Conservation (phyloP, 2,329 filamentous ascomycete species). For the Colletotrichum scovillei region DNA sequence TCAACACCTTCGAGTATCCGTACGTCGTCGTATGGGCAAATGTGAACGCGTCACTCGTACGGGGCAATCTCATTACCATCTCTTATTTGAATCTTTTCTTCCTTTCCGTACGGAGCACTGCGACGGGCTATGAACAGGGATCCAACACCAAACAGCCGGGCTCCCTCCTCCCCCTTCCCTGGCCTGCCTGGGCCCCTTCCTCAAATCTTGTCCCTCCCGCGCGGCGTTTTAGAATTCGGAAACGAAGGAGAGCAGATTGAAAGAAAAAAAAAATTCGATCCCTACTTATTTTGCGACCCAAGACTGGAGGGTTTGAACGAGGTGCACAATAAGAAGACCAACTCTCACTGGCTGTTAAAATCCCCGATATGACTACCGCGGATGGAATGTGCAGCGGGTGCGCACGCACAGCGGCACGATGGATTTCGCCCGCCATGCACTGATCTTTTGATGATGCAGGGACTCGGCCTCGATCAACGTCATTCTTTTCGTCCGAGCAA, state of each 20-base stretch:
- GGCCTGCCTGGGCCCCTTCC: not conserved
- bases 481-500: not conserved
- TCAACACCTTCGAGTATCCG: not conserved
- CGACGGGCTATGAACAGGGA: not conserved
- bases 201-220: not conserved
- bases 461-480: not conserved
- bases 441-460: not conserved
- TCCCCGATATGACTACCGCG: not conserved
- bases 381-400: not conserved
- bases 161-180: slow-evolving; percentile 22
- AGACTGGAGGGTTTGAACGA: not conserved
- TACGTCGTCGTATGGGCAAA: not conserved
- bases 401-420: not conserved
- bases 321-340: not conserved
- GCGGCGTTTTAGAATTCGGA: slow-evolving; percentile 1
- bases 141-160: not conserved
- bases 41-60: slow-evolving; percentile 12
- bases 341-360: not conserved
- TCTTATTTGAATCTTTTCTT: not conserved
- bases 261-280: not conserved
- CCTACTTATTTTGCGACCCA: no score
- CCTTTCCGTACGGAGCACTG: not conserved
- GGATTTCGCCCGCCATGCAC: not conserved
- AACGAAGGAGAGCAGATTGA: not conserved
- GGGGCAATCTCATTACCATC: not conserved